phyloP scores from a whole-genome alignment of 2,329 filamentous ascomycete species.

The Pseudogymnoascus sp. region DNA sequence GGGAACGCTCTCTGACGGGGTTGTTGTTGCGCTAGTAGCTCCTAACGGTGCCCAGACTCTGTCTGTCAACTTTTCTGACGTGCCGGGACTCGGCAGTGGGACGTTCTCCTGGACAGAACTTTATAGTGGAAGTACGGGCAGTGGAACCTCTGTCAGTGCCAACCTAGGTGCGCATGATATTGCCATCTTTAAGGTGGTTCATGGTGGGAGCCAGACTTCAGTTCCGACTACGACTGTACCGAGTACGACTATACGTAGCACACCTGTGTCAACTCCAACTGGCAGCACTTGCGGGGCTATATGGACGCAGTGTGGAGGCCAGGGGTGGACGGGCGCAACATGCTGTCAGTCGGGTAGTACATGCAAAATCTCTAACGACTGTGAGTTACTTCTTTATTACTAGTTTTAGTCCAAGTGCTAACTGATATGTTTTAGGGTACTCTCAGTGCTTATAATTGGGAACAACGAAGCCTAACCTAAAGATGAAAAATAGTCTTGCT shows the following conservation, averaged over 20 bases:
- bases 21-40: slow-evolving; percentile 31
- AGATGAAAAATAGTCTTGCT: background rate
- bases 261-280: background rate
- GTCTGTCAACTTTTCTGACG: slow-evolving; percentile 36
- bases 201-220: background rate
- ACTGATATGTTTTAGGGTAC: too few species aligned
- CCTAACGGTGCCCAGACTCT: slow-evolving; percentile 34
- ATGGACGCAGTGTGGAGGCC: background rate
- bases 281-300: background rate
- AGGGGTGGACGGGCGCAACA: background rate
- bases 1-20: slow-evolving; percentile 30
- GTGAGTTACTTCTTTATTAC: too few species aligned
- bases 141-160: slow-evolving; percentile 13
- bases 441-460: background rate
- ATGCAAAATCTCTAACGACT: too few species aligned
- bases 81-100: slow-evolving; percentile 32
- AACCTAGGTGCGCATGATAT: background rate
- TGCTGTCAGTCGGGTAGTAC: background rate
- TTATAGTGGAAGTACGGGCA: slow-evolving; percentile 23
- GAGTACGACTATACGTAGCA: background rate
- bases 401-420: too few species aligned
- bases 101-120: slow-evolving; percentile 34
- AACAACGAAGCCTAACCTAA: background rate
- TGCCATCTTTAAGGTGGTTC: background rate
- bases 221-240: too few species aligned